Percentiles rank a stretch among this genome's conserved stretches.
These are phyloP conservation scores for Gnomoniopsis smithogilvyi DNA, from an alignment of 2,329 filamentous ascomycete species.

Conservation along the genomic window DNA sequence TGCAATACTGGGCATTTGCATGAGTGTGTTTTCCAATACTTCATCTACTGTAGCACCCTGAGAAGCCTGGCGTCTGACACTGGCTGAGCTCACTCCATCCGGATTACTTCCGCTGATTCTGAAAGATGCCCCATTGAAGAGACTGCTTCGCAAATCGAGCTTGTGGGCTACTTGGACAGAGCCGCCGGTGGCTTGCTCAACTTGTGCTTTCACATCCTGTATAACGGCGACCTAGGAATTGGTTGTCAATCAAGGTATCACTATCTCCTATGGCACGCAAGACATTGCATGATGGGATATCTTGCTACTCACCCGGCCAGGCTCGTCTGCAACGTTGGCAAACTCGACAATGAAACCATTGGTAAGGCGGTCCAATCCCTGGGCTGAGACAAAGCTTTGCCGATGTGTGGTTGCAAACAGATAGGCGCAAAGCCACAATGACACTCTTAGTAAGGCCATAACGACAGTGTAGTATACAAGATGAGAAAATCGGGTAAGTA, in stretches of 20 bases:
- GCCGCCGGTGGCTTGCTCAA: not conserved
- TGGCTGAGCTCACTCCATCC: not conserved
- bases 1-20: slow-evolving; percentile 7
- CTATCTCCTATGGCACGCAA: not conserved
- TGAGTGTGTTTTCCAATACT: not conserved
- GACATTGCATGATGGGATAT: not conserved
- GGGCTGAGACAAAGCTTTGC: not conserved
- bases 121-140: slow-evolving; percentile 8
- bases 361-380: not conserved
- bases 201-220: not conserved
- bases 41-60: not conserved
- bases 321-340: not conserved
- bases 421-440: not conserved
- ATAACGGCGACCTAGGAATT: not conserved
- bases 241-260: not conserved
- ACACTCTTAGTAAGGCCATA: not conserved
- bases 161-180: slow-evolving; percentile 1
- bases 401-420: not conserved
- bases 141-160: slow-evolving; percentile 3
- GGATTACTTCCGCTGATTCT: not conserved
- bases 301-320: not conserved
- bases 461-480: not conserved
- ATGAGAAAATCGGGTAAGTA: not conserved
- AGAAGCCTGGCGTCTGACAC: not conserved
- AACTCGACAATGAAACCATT: slow-evolving; percentile 12